phyloP scores from a whole-genome alignment of 164 flowering plant species.

The Macadamia tetraphylla region DNA sequence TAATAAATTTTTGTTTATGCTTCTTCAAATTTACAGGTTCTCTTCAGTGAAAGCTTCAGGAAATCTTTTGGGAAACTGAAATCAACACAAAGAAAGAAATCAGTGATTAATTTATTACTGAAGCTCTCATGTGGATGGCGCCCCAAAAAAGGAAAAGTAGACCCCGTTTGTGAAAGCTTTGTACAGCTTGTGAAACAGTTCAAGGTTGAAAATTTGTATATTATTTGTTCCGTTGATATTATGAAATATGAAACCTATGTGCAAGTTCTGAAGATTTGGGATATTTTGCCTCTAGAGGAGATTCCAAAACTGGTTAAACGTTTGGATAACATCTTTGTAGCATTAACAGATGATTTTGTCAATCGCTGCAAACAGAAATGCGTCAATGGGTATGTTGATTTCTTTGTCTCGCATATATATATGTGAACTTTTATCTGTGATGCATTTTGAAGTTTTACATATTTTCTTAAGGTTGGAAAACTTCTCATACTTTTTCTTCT shows the following conservation, averaged over 20 bases:
- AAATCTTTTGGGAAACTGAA: conserved; percentile 43
- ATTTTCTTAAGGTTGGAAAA: not conserved
- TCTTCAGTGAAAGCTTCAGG: conserved; percentile 53
- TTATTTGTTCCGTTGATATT: conserved; percentile 48
- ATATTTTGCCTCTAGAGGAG: conserved; percentile 53
- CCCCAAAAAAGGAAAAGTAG: conserved; percentile 39
- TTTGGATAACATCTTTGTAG: conserved; percentile 38
- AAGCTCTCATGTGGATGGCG: conserved; percentile 69
- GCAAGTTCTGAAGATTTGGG: conserved; percentile 74
- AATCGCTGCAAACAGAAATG: conserved; percentile 45
- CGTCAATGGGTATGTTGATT: conserved; percentile 48
- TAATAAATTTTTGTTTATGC: not conserved
- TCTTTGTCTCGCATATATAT: not conserved
- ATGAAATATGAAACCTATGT: conserved; percentile 29
- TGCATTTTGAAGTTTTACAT: not conserved
- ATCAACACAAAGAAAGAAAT: conserved; percentile 23
- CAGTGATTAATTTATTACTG: conserved; percentile 37
- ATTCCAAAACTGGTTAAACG: conserved; percentile 46
- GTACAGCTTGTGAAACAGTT: conserved; percentile 41
- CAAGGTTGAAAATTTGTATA: conserved; percentile 45
- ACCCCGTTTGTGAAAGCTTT: conserved; percentile 34
- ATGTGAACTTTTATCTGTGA: not conserved
- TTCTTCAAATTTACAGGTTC: conserved; percentile 32
- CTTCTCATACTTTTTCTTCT: not conserved
- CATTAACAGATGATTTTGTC: conserved; percentile 46